phyloP scores from a whole-genome alignment of 2,329 filamentous ascomycete genomes.

The Emergomyces africanus region DNA sequence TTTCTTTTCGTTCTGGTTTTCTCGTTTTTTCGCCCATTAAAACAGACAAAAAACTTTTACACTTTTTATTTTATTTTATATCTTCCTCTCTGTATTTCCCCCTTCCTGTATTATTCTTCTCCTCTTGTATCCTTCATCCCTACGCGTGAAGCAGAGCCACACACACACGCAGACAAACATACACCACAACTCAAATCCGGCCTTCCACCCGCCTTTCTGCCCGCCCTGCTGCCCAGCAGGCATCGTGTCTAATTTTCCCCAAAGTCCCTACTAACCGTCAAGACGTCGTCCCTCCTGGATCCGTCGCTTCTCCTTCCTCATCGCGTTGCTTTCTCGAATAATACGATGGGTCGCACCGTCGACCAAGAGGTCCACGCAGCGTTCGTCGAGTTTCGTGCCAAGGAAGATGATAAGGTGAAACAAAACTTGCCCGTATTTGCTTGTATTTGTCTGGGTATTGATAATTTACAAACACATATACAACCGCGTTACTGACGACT shows the following conservation, averaged over 20 bases:
- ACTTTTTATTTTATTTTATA: not conserved
- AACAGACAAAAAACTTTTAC: not conserved
- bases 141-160: too few species aligned
- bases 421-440: constrained; percentile 22
- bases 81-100: not conserved
- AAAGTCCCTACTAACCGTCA: constrained; percentile 4
- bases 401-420: constrained; percentile 38
- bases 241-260: constrained; percentile 10
- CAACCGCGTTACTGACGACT: constrained; percentile 23
- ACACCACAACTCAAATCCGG: not conserved
- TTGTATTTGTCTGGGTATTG: constrained; percentile 22
- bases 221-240: not conserved
- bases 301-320: constrained; percentile 13
- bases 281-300: constrained; percentile 11
- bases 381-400: constrained; percentile 42
- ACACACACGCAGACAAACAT: not conserved
- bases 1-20: not conserved
- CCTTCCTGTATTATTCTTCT: not conserved
- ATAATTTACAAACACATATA: constrained; percentile 17
- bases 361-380: constrained; percentile 41
- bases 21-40: not conserved
- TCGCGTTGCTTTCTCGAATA: constrained; percentile 7
- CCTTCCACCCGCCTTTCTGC: not conserved
- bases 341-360: constrained; percentile 37
- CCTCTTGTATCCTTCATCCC: not conserved